Percentiles rank a stretch among this genome's conserved stretches.
phyloP scores from a whole-genome alignment of 2,329 filamentous ascomycete genomes.

The Curvularia sp. region DNA sequence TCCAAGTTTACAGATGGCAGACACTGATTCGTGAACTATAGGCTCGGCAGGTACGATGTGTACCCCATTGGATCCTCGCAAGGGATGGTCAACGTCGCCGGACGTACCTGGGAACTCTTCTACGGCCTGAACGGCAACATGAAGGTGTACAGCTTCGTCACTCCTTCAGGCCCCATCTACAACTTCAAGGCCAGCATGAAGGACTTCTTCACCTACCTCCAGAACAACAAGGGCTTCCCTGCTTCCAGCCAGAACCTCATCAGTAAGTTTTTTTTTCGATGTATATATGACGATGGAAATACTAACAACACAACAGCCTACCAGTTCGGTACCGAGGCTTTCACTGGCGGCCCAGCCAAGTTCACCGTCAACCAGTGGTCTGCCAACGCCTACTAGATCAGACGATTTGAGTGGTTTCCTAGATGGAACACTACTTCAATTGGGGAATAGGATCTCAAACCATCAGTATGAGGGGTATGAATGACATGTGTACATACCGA shows the following conservation, averaged over 20 bases:
- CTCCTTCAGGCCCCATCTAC: conserved; percentile 42
- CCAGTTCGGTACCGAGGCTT: conserved; percentile 35
- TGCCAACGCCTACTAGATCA: conserved; percentile 16
- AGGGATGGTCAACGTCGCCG: conserved; percentile 54
- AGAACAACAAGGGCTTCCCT: conserved; percentile 54
- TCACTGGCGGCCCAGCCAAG: conserved; percentile 32
- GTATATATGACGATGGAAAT: neutral
- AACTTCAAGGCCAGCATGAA: conserved; percentile 64
- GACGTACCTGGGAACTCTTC: conserved; percentile 63
- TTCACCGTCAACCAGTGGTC: conserved; percentile 29
- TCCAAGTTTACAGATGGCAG: neutral
- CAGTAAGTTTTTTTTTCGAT: conserved; percentile 21
- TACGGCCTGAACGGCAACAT: conserved; percentile 64
- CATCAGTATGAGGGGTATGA: neutral
- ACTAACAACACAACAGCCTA: conserved; percentile 21
- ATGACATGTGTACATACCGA: neutral
- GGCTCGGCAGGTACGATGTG: conserved; percentile 28
- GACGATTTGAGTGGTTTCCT: neutral
- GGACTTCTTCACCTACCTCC: conserved; percentile 65
- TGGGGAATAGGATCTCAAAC: neutral
- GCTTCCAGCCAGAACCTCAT: conserved; percentile 30
- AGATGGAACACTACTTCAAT: neutral
- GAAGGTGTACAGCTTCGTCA: conserved; percentile 67
- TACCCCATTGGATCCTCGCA: conserved; percentile 29
- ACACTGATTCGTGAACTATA: conserved; percentile 6